Evolutionary conservation across 805 yeast species (phyloP).

Genomic region (Candida pseudofarinosa): DNA sequence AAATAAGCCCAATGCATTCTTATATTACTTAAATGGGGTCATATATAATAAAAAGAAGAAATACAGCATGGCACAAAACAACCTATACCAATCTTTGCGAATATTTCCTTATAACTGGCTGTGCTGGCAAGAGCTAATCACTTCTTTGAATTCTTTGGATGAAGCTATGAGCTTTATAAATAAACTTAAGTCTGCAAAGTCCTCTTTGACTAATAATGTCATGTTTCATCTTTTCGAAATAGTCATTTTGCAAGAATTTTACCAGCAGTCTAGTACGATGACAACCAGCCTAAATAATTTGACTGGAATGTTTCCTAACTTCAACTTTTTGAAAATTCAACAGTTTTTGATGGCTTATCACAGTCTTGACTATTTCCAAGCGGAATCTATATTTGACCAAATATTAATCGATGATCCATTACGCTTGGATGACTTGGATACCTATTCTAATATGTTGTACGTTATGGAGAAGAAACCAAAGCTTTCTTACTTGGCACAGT

Average conservation of each 20-base stretch:
- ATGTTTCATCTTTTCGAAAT: slow-evolving; percentile 58
- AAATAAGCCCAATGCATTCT: slow-evolving; percentile 48
- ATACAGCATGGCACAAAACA: slow-evolving; percentile 54
- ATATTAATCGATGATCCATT: slow-evolving; percentile 74
- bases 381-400: slow-evolving; percentile 75
- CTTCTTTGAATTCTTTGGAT: slow-evolving; percentile 57
- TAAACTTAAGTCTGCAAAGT: slow-evolving; percentile 33
- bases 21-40: slow-evolving; percentile 71
- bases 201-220: slow-evolving; percentile 24
- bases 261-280: slow-evolving; percentile 57
- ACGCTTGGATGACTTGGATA: slow-evolving; percentile 85
- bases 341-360: slow-evolving; percentile 80
- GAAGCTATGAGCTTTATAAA: slow-evolving; percentile 47
- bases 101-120: slow-evolving; percentile 88
- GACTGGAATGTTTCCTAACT: slow-evolving; percentile 59
- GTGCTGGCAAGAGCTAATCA: slow-evolving; percentile 79
- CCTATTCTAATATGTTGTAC: slow-evolving; percentile 89
- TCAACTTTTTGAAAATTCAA: slow-evolving; percentile 73
- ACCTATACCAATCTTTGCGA: slow-evolving; percentile 57
- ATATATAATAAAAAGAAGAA: slow-evolving; percentile 61
- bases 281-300: slow-evolving; percentile 48
- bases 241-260: slow-evolving; percentile 71
- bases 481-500: slow-evolving; percentile 80
- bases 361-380: slow-evolving; percentile 76
- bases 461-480: slow-evolving; percentile 89